These are phyloP conservation scores for Carex pumila DNA, from an alignment of 176 grass and related monocot genomes.

Conservation along the genomic window DNA sequence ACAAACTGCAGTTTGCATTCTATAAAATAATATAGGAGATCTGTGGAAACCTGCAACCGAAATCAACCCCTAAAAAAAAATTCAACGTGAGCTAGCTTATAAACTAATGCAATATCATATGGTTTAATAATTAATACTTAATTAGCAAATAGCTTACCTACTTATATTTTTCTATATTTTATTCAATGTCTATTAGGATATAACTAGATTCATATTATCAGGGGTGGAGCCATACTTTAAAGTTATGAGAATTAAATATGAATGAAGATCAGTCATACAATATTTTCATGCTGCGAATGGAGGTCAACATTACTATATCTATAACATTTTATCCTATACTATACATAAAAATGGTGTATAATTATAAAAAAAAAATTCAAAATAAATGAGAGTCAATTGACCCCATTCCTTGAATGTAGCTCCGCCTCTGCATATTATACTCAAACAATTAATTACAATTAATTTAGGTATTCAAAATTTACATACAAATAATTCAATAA, in stretches of 20 bases:
- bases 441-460: not conserved
- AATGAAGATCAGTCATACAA: too few relatives aligned
- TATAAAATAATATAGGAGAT: not conserved
- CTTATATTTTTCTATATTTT: not conserved
- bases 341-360: too few relatives aligned
- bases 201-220: not conserved
- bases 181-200: not conserved
- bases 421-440: not conserved
- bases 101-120: not conserved
- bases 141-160: not conserved
- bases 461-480: not conserved
- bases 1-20: not conserved
- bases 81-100: not conserved
- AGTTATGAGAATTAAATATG: too few relatives aligned
- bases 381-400: too few relatives aligned
- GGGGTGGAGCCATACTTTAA: too few relatives aligned
- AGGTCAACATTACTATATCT: too few relatives aligned
- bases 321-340: too few relatives aligned
- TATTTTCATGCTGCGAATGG: too few relatives aligned
- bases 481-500: not conserved
- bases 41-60: conserved; percentile 5
- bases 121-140: not conserved
- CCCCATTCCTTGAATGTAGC: too few relatives aligned
- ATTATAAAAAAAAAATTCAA: too few relatives aligned
- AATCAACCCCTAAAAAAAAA: not conserved